Base-by-base conservation (phyloP, 2,329 filamentous ascomycete species). In the Phialocephala subalpina region DNA sequence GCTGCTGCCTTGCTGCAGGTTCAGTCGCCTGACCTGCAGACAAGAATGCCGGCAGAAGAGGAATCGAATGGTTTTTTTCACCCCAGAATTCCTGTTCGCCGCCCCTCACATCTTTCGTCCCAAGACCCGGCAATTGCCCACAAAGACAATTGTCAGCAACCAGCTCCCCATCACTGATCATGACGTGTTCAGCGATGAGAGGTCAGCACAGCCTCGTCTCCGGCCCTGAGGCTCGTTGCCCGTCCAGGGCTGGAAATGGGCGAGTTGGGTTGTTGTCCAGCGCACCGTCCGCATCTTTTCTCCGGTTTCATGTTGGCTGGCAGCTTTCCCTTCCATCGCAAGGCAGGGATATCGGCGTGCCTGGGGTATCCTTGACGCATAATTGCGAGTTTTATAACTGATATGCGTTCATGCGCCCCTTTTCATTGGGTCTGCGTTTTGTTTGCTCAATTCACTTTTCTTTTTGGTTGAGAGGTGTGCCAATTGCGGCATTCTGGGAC, bases 361-460 rank as follows among this genome's bases (percentile, higher is more conserved):
- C 14, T 42, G 40, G 38, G 16, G 38, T 29, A 36, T 20, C 33
- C 33, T 35, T 5, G 52, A 56, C 33, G 52, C 52, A 56, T 56
- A 56, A 56, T 16, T 18, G 16, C 27, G 18, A n/a, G 52, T 56
- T 56, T 56, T 56, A 56, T 56, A 56, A 36, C 25, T 56, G 25
- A 33, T 56, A 56, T 56, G 52, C 52, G 52, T 56, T 56, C 52
- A 56, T 56, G 52, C 52, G 25, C 33, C 33, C 25, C 27, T 33
- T 33, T 33, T n/a, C 27, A 56, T 35, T 56, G 52, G 52, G 18
- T 25, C 52, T 18, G 9, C 20, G 52, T 56, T 56, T 56, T 16
- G 18, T 56, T 49, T 27, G n/a, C 45, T 18, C 8, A 16, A n/a
- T 18, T 42, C 6, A 2, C 16, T 18, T 42, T 42, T 42, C 2